Base-by-base conservation (phyloP, 2,329 filamentous ascomycete species). In the Graphilbum ipis-grandicollis region DNA sequence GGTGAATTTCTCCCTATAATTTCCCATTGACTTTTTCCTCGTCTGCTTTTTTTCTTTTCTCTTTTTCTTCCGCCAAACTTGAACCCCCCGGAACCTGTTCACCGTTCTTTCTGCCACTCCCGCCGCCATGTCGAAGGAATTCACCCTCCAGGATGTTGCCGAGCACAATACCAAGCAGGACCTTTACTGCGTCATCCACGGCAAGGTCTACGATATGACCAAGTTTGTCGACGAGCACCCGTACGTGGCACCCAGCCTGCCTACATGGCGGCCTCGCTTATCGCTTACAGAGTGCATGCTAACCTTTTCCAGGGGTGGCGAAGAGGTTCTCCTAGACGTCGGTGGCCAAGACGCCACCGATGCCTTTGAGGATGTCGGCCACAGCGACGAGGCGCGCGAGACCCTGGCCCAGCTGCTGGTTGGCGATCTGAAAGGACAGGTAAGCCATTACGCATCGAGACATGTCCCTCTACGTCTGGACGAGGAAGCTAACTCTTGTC, bases 321-420 rank as follows among this genome's bases (percentile, higher is more conserved):
- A 98, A 65, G 90, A 98, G 66, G 90, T 98, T 50, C 67, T 98
- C 45, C 79, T 98, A 49, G 90, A 98, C 50, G 86, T 96, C 46
- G 90, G 70, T 53, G 90, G 90, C 49, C 86, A 93, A 65, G 90
- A 98, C 60, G 80, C 82, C 52, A 93, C 88, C 50, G 90, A 96
- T 65, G 88, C 90, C 43, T 98, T 98, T 57, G 90, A 98, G 67
- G 90, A 98, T 62, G 90, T 98, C 53, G 90, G 90, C 55, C 90
- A 98, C 79, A 92, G 82, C 52, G 90, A 98, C 60, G 90, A 98
- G 69, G 90, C 90, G 48, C 79, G 90, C 48, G 88, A 96, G 66
- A 88, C 93, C 48, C 75, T 98, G 40, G 75, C 79, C 23, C 72
- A 74, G 52, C 65, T 93, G 46, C 60, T 75, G 36, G 69, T 90